Base-by-base conservation (phyloP, 257 asterid genomes). In the Marsdenia floribunda region DNA sequence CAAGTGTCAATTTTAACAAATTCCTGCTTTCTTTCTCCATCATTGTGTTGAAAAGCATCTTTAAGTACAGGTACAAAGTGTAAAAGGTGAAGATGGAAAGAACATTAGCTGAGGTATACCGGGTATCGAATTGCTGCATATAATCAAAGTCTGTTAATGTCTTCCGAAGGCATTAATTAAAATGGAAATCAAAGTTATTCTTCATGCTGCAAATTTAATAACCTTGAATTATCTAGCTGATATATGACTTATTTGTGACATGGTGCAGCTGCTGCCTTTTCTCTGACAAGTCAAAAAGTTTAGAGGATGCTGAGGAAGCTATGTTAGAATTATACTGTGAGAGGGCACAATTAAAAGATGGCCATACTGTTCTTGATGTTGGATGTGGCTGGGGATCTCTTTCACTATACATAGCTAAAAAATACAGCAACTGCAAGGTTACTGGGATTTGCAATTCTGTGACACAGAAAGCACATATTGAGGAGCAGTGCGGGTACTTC, bases 351-450 rank as follows among this genome's bases (percentile, higher is more conserved):
- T 64, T 92, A 73, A 68, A 87, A 85, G 93, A 90, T 78, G 97
- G 97, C 1, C 97, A 91, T 52, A 79, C 96, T 57, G 96, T 92
- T 82, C 97, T 94, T 63, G 98, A 94, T 82, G 91, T 94, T 78
- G 98, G 97, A 24, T 94, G 99, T 78, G 99, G 99, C 68, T 90
- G 99, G 97, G 97, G 97, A 79, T 90, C 97, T 22, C 91, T 94
- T 66, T 85, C 89, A 67, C 68, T 94, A 0, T 88, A 88, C 81
- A 80, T 90, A 12, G 99, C 97, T 61, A 87, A 87, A 61, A 94
- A 92, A 58, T 92, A 83, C 72, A 88, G 88, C n/a, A 84, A 81
- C 63, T 90, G 91, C 81, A 84, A 87, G 79, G 77, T 94, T 68
- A 94, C 97, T 0, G 97, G 97, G 37, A 89, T 94, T 72, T 91